These are phyloP conservation scores for Grosmannia serpens DNA, from an alignment of 2,329 filamentous ascomycete genomes.

Conservation along the genomic window DNA sequence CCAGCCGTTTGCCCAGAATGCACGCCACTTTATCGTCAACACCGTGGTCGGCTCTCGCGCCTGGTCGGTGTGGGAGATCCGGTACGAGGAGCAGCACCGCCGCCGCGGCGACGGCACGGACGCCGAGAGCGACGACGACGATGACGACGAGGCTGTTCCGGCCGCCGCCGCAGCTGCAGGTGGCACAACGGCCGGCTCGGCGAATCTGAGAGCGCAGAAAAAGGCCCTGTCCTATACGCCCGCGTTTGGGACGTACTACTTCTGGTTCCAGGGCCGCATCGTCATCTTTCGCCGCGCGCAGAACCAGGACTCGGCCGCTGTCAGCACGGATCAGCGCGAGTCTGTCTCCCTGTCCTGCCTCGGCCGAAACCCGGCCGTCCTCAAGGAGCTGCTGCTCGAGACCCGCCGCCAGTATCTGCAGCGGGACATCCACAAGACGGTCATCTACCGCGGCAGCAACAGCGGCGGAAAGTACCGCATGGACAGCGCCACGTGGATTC, in stretches of 20 bases:
- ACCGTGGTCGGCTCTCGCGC: slow-evolving; percentile 44
- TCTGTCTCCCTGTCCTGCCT: slow-evolving; percentile 50
- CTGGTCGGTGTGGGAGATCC: slow-evolving; percentile 34
- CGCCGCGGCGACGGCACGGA: slow-evolving; percentile 26
- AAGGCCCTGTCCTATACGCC: slow-evolving; percentile 53
- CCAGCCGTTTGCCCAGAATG: slow-evolving; percentile 47
- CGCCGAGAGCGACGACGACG: neutral
- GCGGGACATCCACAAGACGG: slow-evolving; percentile 49
- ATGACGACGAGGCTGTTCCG: neutral
- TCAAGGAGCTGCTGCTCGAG: slow-evolving; percentile 52
- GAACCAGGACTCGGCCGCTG: slow-evolving; percentile 28
- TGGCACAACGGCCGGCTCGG: neutral
- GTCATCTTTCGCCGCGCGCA: slow-evolving; percentile 45
- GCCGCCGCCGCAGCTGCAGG: neutral
- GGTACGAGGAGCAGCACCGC: slow-evolving; percentile 25
- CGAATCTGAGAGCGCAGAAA: slow-evolving; percentile 9
- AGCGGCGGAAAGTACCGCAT: slow-evolving; percentile 19
- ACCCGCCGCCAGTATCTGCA: slow-evolving; percentile 43
- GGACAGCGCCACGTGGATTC: slow-evolving; percentile 43
- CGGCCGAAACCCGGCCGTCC: slow-evolving; percentile 45
- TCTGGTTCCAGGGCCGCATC: slow-evolving; percentile 51
- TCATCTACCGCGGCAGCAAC: slow-evolving; percentile 49
- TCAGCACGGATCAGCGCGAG: slow-evolving; percentile 32
- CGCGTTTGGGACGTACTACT: slow-evolving; percentile 54
- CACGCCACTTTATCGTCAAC: slow-evolving; percentile 53